Conservation (phyloP, 2,329 filamentous ascomycete species). For the Aspergillus latus region DNA sequence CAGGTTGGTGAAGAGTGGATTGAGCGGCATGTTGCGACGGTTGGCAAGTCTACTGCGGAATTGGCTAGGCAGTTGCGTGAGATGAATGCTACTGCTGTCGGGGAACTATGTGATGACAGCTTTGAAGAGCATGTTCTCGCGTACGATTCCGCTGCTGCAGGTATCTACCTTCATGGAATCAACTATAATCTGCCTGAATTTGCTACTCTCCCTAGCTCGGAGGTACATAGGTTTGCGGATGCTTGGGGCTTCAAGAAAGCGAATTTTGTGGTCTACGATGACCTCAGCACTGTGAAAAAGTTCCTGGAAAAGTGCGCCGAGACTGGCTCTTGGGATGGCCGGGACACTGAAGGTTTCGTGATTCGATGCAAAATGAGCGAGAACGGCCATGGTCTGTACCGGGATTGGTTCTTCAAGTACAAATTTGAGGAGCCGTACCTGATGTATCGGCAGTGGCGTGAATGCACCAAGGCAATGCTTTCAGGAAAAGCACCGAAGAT, state of each 20-base stretch:
- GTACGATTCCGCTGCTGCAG: constrained; percentile 78
- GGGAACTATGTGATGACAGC: constrained; percentile 90
- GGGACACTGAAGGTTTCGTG: constrained; percentile 95
- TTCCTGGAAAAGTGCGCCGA: constrained; percentile 86
- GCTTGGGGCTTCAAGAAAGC: constrained; percentile 93
- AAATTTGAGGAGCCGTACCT: constrained; percentile 99
- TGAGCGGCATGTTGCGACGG: constrained; percentile 70
- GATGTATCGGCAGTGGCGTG: constrained; percentile 98
- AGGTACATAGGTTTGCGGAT: constrained; percentile 87
- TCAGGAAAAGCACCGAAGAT: constrained; percentile 69
- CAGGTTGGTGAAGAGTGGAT: constrained; percentile 78
- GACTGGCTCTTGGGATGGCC: constrained; percentile 83
- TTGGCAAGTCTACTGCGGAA: constrained; percentile 77
- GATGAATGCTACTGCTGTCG: constrained; percentile 91
- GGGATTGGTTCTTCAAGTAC: constrained; percentile 99
- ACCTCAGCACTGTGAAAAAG: constrained; percentile 68
- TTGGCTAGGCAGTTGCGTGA: constrained; percentile 72
- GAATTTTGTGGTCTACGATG: constrained; percentile 73
- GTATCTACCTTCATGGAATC: constrained; percentile 92
- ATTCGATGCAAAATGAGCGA: constrained; percentile 75
- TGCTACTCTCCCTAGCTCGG: constrained; percentile 74
- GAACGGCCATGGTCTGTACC: constrained; percentile 55
- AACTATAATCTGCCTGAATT: constrained; percentile 95
- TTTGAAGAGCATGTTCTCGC: constrained; percentile 97
- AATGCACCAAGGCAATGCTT: constrained; percentile 91